Percentiles rank a stretch among this genome's conserved stretches.
Conservation (phyloP, 176 grass and related monocot genomes). For the Ensete ventricosum region DNA sequence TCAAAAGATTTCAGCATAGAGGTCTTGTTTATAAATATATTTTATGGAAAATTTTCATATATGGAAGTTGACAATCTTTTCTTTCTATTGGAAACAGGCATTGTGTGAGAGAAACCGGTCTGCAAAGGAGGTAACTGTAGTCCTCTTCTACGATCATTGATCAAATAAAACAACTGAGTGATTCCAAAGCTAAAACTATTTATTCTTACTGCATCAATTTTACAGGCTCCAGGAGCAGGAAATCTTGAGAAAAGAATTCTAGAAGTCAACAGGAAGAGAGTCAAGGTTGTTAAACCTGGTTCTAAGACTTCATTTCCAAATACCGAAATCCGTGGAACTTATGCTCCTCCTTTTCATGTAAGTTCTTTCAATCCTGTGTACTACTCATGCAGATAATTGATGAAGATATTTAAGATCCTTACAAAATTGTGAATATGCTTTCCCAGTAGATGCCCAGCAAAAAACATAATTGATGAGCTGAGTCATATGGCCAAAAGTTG, state of each 20-base stretch:
- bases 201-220: neutral
- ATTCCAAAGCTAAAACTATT: no score
- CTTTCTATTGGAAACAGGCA: no score
- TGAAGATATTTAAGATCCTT: no score
- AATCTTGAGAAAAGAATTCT: slow-evolving; percentile 85
- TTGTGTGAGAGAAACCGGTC: slow-evolving; percentile 6
- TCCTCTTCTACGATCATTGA: neutral
- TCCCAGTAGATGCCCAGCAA: no score
- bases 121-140: slow-evolving; percentile 51
- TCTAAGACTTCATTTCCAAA: slow-evolving; percentile 79
- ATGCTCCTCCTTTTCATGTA: slow-evolving; percentile 89
- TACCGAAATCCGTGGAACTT: slow-evolving; percentile 77
- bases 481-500: no score
- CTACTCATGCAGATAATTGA: no score
- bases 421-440: no score
- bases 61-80: no score
- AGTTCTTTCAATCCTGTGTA: neutral
- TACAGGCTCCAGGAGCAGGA: slow-evolving; percentile 63
- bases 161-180: no score
- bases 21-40: neutral
- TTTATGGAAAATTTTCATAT: neutral
- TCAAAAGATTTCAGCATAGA: neutral
- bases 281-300: slow-evolving; percentile 96
- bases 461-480: no score
- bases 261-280: slow-evolving; percentile 76